phyloP scores from a whole-genome alignment of 305 asterid genomes.

The Ajuga reptans region DNA sequence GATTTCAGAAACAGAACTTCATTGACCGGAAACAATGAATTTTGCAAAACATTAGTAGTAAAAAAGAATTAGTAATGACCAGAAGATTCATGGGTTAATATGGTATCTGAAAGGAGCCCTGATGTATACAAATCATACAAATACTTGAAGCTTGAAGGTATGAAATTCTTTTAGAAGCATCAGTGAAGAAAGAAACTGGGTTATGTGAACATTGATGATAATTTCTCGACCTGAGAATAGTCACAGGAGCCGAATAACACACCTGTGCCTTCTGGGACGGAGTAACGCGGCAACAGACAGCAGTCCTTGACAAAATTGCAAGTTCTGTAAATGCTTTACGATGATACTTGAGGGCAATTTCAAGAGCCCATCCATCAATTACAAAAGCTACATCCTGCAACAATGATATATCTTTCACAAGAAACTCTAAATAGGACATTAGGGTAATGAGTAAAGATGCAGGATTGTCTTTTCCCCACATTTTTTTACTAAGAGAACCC shows the following conservation, averaged over 20 bases:
- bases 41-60: no score
- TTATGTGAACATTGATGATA: background rate
- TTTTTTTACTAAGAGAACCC: conserved; percentile 5
- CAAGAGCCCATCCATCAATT: conserved; percentile 99
- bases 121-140: background rate
- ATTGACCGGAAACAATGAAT: no score
- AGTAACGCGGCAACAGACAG: conserved; percentile 94
- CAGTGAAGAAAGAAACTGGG: background rate
- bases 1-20: no score
- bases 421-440: conserved; percentile 4
- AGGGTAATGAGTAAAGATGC: background rate
- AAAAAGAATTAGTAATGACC: no score
- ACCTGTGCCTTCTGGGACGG: conserved; percentile 99
- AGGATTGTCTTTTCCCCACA: background rate
- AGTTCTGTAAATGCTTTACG: conserved; percentile 87
- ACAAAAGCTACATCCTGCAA: conserved; percentile 91
- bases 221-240: conserved; percentile 4
- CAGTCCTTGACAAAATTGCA: conserved; percentile 83
- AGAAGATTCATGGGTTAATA: background rate
- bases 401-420: conserved; percentile 22
- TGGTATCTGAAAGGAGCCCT: background rate
- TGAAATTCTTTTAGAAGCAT: background rate
- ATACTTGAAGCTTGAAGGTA: background rate
- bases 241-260: conserved; percentile 9
- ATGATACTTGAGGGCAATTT: conserved; percentile 78